phyloP scores from a whole-genome alignment of 2,329 filamentous ascomycete species.

The Lecanoromycetidae sp. region DNA sequence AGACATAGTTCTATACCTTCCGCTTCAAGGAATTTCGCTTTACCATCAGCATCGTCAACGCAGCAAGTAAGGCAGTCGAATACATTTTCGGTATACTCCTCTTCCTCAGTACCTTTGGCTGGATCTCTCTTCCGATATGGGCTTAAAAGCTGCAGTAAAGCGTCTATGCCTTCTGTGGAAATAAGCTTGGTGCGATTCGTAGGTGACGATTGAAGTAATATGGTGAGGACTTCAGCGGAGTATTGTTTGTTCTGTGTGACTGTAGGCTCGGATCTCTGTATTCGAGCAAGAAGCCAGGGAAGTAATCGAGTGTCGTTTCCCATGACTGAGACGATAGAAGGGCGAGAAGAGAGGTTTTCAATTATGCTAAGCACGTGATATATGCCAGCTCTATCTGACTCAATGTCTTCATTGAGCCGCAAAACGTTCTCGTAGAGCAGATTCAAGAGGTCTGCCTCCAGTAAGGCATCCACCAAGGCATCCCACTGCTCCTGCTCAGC shows the following conservation, averaged over 20 bases:
- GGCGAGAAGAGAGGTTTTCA: conserved; percentile 71
- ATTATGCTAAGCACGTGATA: conserved; percentile 74
- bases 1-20: conserved; percentile 86
- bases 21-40: conserved; percentile 69
- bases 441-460: conserved; percentile 59
- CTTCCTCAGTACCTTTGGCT: conserved; percentile 71
- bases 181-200: conserved; percentile 53
- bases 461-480: conserved; percentile 52
- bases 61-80: conserved; percentile 79
- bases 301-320: conserved; percentile 57
- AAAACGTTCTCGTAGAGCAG: conserved; percentile 66
- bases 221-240: conserved; percentile 78
- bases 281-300: conserved; percentile 64
- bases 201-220: conserved; percentile 65
- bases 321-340: conserved; percentile 56
- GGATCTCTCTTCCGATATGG: conserved; percentile 79
- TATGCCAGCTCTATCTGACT: conserved; percentile 68
- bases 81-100: conserved; percentile 88
- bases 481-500: conserved; percentile 74
- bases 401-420: conserved; percentile 60
- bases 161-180: conserved; percentile 59
- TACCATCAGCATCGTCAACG: conserved; percentile 62
- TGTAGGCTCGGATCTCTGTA: conserved; percentile 53
- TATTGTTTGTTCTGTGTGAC: conserved; percentile 92
- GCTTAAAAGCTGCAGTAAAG: conserved; percentile 69